Evolutionary conservation across 129 eudicot species (phyloP).

Genomic region (Chrysanthemum seticuspe): DNA sequence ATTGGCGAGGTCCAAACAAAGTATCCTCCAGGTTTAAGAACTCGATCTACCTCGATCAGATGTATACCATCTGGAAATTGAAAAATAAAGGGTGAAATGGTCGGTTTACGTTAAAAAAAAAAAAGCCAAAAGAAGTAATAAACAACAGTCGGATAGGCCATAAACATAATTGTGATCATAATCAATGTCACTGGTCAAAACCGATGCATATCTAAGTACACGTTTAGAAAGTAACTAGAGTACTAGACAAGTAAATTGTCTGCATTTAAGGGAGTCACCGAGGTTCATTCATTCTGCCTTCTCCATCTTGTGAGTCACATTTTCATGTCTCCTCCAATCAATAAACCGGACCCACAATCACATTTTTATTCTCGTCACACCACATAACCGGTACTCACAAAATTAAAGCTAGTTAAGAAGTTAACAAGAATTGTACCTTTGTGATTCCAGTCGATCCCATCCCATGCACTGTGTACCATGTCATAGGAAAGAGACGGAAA

Average conservation of each 20-base stretch:
- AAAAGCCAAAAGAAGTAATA: neutral
- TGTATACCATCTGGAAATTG: conserved; percentile 63
- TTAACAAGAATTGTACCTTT: conserved; percentile 54
- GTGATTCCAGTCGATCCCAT: conserved; percentile 78
- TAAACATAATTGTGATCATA: neutral
- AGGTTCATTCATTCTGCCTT: neutral
- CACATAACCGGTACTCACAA: conserved; percentile 20
- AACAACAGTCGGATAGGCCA: neutral
- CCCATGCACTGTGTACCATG: conserved; percentile 95
- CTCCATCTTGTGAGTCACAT: neutral
- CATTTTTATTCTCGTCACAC: conserved; percentile 4
- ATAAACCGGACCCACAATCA: conserved; percentile 5
- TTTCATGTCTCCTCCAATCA: conserved; percentile 4
- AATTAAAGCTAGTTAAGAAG: conserved; percentile 1
- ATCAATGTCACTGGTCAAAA: neutral
- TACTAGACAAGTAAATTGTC: neutral
- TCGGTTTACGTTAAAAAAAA: neutral
- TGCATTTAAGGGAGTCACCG: neutral
- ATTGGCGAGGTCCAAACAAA: conserved; percentile 97
- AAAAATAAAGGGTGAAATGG: conserved; percentile 9
- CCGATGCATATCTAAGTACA: no score
- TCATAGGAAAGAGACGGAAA: conserved; percentile 92
- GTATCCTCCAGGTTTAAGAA: conserved; percentile 95
- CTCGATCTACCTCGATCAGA: conserved; percentile 85
- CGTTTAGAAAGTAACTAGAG: no score